Base-by-base conservation (phyloP, 768 basidiomycete species). In the Suillus weaverae region DNA sequence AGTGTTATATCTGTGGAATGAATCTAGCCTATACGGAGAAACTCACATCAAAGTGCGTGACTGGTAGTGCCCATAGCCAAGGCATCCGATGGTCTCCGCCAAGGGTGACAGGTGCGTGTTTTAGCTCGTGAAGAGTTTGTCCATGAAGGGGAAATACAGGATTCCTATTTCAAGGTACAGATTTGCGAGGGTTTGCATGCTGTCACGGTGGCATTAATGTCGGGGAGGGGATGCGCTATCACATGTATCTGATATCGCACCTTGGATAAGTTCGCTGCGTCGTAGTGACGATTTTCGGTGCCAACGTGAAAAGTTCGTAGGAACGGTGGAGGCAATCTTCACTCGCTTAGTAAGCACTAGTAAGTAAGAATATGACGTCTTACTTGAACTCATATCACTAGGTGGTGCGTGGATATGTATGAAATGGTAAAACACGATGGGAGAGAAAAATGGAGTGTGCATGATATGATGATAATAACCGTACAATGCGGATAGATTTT, bases 81-180 rank as follows among this genome's bases (percentile, higher is more conserved):
- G 63, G 94, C 95, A 78, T 99, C 11, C 4, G 95, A 78, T 99
- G 97, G 73, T 99, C 96, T 14, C 97, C 97, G 16, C 97, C 97
- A 9, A 99, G 81, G 2, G 95, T 97, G 16, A 99, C 4, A 46
- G 4, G 44, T 46, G n/a, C 44, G 44, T 46, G 44, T 46, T 46
- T 46, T 11, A n/a, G 43, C 20, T n/a, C 9, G 20, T 44, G 43
- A 41, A 39, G 39, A 20, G 44, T n/a, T n/a, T 44, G 10, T 44
- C 10, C 44, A 44, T 44, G 44, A 44, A 43, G 18, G 43, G 18
- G 20, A 43, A 43, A n/a, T n/a, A 44, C 41, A 43, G 41, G 18
- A 43, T 20, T 8, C 41, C 18, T 85, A 43, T 46, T 26, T n/a
- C 20, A 46, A 4, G 20, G 8, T 44, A 44, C 10, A 4, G 41